These are phyloP conservation scores for Begonia masoniana DNA, from an alignment of 306 rosid species.

Conservation along the genomic window DNA sequence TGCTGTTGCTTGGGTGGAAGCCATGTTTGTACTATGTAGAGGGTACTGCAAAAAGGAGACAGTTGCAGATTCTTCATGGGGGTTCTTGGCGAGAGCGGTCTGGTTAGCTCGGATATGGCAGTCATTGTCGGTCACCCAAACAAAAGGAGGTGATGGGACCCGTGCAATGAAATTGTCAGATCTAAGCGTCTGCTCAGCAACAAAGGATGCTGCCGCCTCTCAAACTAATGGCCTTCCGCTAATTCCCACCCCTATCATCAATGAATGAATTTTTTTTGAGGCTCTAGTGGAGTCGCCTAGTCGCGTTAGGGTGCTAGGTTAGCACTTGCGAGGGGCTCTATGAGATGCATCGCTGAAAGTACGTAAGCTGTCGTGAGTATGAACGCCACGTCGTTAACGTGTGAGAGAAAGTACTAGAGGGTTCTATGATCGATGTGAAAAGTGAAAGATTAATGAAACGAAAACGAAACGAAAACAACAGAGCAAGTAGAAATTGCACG, in stretches of 20 bases:
- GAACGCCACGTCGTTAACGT: no score
- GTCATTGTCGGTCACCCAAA: slow-evolving; percentile 49
- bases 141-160: slow-evolving; percentile 81
- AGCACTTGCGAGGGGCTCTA: no score
- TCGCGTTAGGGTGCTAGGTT: no score
- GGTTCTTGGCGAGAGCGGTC: slow-evolving; percentile 25
- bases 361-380: no score
- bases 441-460: no score
- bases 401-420: no score
- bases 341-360: no score
- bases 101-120: slow-evolving; percentile 17
- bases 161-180: slow-evolving; percentile 74
- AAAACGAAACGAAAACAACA: no score
- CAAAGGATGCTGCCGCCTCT: slow-evolving; percentile 71
- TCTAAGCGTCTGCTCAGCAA: slow-evolving; percentile 74
- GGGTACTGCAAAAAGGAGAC: slow-evolving; percentile 90
- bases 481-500: no score
- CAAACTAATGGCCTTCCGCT: slow-evolving; percentile 70
- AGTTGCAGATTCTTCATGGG: slow-evolving; percentile 83
- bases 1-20: slow-evolving; percentile 94
- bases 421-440: no score
- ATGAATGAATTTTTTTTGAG: no score
- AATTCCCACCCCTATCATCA: slow-evolving; percentile 57
- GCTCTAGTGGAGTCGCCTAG: no score
- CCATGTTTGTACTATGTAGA: slow-evolving; percentile 87